Evolutionary conservation across 83 land plant species (phyloP).

Genomic region (Picea mariana): DNA sequence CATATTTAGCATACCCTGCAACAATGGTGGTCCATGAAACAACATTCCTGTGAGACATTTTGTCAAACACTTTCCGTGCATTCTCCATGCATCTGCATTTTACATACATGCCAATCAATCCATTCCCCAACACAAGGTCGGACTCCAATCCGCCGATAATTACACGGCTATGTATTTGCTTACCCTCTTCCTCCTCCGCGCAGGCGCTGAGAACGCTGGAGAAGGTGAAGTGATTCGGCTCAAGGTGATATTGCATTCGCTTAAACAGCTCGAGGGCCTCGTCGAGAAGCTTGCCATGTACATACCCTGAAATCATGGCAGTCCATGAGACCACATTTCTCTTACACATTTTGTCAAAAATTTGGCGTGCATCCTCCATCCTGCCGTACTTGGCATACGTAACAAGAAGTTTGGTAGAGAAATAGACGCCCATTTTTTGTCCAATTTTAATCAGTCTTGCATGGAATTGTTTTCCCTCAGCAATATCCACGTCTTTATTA

Average conservation of each 20-base stretch:
- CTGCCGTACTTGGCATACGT: slow-evolving; percentile 39
- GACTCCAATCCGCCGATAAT: background rate
- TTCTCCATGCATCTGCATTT: background rate
- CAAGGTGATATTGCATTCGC: slow-evolving; percentile 21
- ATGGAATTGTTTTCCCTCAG: slow-evolving; percentile 32
- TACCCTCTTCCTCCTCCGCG: slow-evolving; percentile 15
- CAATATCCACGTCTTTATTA: too few relatives aligned
- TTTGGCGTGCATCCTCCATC: slow-evolving; percentile 25
- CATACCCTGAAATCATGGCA: slow-evolving; percentile 46
- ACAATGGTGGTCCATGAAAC: slow-evolving; percentile 13
- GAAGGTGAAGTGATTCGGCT: slow-evolving; percentile 37
- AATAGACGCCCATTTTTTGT: slow-evolving; percentile 25
- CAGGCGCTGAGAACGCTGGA: slow-evolving; percentile 43
- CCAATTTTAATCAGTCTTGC: slow-evolving; percentile 27
- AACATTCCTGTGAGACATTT: background rate
- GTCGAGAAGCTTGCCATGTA: slow-evolving; percentile 26
- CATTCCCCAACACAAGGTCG: slow-evolving; percentile 4
- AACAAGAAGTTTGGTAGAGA: slow-evolving; percentile 34
- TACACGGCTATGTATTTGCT: background rate
- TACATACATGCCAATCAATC: background rate
- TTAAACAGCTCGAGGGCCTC: slow-evolving; percentile 30
- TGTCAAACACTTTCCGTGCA: background rate
- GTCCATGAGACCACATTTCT: slow-evolving; percentile 35
- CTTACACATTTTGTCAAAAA: slow-evolving; percentile 25
- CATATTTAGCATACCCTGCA: background rate